Conservation (phyloP, 495 filamentous ascomycete species). For the Aspergillus kassunensis region DNA sequence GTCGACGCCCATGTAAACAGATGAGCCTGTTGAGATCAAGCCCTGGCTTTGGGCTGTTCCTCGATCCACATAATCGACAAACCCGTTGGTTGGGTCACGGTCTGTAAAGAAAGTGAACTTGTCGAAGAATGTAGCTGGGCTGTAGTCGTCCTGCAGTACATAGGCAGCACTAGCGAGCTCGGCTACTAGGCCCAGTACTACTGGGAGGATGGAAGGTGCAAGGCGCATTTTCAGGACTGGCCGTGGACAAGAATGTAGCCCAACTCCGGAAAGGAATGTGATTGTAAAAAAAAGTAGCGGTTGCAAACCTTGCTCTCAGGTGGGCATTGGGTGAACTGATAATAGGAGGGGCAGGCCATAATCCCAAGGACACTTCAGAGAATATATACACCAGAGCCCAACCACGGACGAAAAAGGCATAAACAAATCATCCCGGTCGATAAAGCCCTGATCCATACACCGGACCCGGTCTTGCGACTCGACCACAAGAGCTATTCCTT, state of each 20-base stretch:
- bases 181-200: constrained; percentile 34
- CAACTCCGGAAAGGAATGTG: not conserved
- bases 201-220: constrained; percentile 36
- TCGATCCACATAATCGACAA: constrained; percentile 58
- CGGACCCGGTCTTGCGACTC: constrained; percentile 33
- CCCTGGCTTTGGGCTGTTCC: constrained; percentile 45
- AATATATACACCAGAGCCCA: constrained; percentile 1
- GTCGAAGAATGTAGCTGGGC: constrained; percentile 45
- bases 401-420: not conserved
- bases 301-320: no score
- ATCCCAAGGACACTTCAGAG: not conserved
- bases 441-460: constrained; percentile 23
- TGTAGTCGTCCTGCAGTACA: constrained; percentile 45
- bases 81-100: constrained; percentile 65
- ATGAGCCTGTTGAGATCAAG: constrained; percentile 50
- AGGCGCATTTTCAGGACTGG: constrained; percentile 31
- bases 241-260: constrained; percentile 3
- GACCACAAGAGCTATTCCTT: constrained; percentile 6
- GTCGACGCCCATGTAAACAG: constrained; percentile 43
- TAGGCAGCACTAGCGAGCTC: constrained; percentile 45
- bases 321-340: no score
- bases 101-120: constrained; percentile 48
- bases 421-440: constrained; percentile 8
- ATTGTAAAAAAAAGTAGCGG: not conserved
- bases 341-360: not conserved